phyloP scores from a whole-genome alignment of 2,329 filamentous ascomycete species.

The Harringtonia lauricola region DNA sequence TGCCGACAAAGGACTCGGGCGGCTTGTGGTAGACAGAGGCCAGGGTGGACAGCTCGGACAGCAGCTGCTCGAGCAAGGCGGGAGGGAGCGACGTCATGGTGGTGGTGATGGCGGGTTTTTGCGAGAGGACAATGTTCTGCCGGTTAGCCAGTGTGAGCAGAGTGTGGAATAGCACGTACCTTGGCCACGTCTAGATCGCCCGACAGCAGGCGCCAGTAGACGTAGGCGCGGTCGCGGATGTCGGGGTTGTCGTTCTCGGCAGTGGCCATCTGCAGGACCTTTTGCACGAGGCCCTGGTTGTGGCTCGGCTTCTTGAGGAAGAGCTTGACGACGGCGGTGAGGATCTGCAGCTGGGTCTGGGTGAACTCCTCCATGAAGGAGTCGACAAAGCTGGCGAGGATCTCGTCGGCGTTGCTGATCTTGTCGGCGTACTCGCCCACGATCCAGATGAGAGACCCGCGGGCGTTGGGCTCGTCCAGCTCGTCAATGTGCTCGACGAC shows the following conservation, averaged over 20 bases:
- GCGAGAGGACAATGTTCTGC: slow-evolving; percentile 77
- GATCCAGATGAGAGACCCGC: slow-evolving; percentile 93
- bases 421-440: slow-evolving; percentile 99
- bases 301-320: slow-evolving; percentile 95
- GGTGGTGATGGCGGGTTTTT: slow-evolving; percentile 87
- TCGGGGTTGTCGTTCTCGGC: slow-evolving; percentile 96
- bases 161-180: slow-evolving; percentile 28
- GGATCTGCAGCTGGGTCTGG: slow-evolving; percentile 95
- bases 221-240: slow-evolving; percentile 91
- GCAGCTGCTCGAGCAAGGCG: slow-evolving; percentile 76
- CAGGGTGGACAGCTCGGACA: slow-evolving; percentile 83
- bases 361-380: slow-evolving; percentile 94
- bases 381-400: slow-evolving; percentile 82
- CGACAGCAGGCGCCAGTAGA: slow-evolving; percentile 94
- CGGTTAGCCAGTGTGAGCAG: neutral
- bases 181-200: slow-evolving; percentile 86
- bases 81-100: slow-evolving; percentile 86
- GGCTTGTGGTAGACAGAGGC: slow-evolving; percentile 98
- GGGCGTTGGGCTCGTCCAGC: slow-evolving; percentile 82
- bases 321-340: slow-evolving; percentile 93
- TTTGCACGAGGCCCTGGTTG: slow-evolving; percentile 83
- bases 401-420: slow-evolving; percentile 96
- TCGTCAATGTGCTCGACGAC: slow-evolving; percentile 96
- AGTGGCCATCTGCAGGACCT: slow-evolving; percentile 85
- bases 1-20: slow-evolving; percentile 93